Percentiles rank a stretch among this genome's conserved stretches.
These are phyloP conservation scores for Microthlaspi erraticum DNA, from an alignment of 345 rosid genomes.

Conservation along the genomic window DNA sequence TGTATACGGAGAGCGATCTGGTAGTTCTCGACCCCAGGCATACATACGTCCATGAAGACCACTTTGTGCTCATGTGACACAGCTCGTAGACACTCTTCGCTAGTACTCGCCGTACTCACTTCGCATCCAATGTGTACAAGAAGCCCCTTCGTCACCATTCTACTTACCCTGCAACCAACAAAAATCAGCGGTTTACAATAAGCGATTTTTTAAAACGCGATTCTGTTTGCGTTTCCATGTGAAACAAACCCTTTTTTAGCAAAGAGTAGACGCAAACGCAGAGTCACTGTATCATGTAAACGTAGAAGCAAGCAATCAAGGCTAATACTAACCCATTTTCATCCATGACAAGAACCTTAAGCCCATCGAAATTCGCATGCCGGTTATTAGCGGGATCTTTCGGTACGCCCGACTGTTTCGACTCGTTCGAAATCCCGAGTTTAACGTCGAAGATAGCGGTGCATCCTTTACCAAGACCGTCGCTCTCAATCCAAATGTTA, in stretches of 20 bases:
- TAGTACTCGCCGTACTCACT: constrained; percentile 71
- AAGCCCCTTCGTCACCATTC: constrained; percentile 84
- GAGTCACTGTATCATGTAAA: too few relatives aligned
- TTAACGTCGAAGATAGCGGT: constrained; percentile 80
- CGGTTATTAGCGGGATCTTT: constrained; percentile 54
- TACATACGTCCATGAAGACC: constrained; percentile 74
- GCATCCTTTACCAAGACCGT: constrained; percentile 95
- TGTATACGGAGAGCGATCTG: constrained; percentile 66
- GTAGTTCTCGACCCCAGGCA: constrained; percentile 62
- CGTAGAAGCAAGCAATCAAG: too few relatives aligned
- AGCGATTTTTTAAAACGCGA: not conserved
- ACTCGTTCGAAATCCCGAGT: constrained; percentile 70
- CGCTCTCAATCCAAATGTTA: constrained; percentile 95
- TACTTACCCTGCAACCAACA: constrained; percentile 65
- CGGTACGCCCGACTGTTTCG: constrained; percentile 52
- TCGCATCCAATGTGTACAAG: constrained; percentile 91
- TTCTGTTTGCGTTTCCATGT: not conserved
- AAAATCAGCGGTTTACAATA: not conserved
- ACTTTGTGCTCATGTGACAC: constrained; percentile 81
- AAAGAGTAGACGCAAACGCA: too few relatives aligned
- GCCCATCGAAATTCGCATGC: constrained; percentile 72
- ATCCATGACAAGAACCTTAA: constrained; percentile 94
- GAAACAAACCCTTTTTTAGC: too few relatives aligned
- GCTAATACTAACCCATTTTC: constrained; percentile 72
- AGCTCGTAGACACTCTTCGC: constrained; percentile 68